Conservation (phyloP, 495 filamentous ascomycete species). For the Penicillium samsonianum region DNA sequence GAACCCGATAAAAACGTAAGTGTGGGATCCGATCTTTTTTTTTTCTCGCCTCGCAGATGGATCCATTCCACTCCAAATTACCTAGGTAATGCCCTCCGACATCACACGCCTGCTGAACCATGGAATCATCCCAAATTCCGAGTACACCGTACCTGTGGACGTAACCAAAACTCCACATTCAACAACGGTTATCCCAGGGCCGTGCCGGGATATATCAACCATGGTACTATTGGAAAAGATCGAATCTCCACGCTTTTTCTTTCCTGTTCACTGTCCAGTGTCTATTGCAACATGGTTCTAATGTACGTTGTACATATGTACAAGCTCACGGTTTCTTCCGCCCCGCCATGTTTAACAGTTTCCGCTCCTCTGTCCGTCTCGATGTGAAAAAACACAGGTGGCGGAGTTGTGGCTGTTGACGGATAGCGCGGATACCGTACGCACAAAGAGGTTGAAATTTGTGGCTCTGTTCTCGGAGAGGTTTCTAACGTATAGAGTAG, state of each 20-base stretch:
- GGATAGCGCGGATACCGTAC: constrained; percentile 29
- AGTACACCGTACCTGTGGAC: constrained; percentile 6
- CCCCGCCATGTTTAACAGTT: constrained; percentile 21
- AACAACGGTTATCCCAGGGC: constrained; percentile 33
- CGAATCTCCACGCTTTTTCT: constrained; percentile 1
- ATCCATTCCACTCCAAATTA: constrained; percentile 13
- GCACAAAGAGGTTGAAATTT: constrained; percentile 8
- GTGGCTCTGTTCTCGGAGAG: neutral
- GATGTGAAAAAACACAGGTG: constrained; percentile 24
- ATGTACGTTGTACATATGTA: neutral
- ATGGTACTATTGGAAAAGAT: constrained; percentile 17
- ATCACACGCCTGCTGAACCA: constrained; percentile 4
- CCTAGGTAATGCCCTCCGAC: neutral
- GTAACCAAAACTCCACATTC: constrained; percentile 25
- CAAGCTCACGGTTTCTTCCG: constrained; percentile 8
- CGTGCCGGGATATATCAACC: constrained; percentile 28
- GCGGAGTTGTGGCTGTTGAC: constrained; percentile 18
- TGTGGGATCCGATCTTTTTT: constrained; percentile 9
- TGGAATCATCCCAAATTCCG: constrained; percentile 22
- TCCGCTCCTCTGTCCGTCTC: constrained; percentile 27
- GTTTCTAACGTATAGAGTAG: neutral
- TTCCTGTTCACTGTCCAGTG: neutral
- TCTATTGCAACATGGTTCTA: neutral
- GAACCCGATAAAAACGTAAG: neutral
- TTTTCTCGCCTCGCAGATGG: constrained; percentile 3